These are phyloP conservation scores for Penicillium sp. DNA, from an alignment of 2,329 filamentous ascomycete species.

Conservation along the genomic window DNA sequence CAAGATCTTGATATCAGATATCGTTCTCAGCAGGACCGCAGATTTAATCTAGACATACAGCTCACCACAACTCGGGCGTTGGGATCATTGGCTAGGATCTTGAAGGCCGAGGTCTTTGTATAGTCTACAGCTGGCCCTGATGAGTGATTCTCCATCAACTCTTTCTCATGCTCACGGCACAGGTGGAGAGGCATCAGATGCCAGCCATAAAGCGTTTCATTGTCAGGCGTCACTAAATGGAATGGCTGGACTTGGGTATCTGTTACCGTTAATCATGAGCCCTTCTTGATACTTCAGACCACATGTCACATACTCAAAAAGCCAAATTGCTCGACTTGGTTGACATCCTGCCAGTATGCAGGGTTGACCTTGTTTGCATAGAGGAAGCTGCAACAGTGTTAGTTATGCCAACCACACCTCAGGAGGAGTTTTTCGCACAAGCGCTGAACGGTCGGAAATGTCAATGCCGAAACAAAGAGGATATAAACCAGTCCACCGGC, in stretches of 20 bases:
- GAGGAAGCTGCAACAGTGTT: slow-evolving; percentile 62
- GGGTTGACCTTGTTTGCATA: slow-evolving; percentile 83
- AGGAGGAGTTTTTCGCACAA: slow-evolving; percentile 61
- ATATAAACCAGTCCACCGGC: slow-evolving; percentile 68
- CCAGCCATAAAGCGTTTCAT: slow-evolving; percentile 82
- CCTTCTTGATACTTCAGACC: neutral
- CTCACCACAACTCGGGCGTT: slow-evolving; percentile 60
- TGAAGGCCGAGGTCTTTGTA: slow-evolving; percentile 53
- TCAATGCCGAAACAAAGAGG: slow-evolving; percentile 65
- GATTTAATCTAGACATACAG: slow-evolving; percentile 46
- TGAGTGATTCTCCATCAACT: slow-evolving; percentile 57
- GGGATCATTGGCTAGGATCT: slow-evolving; percentile 54
- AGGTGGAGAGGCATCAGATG: slow-evolving; percentile 80
- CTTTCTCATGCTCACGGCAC: slow-evolving; percentile 71
- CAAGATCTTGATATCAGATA: slow-evolving; percentile 6
- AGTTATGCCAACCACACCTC: neutral
- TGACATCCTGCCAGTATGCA: slow-evolving; percentile 70
- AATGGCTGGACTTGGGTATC: slow-evolving; percentile 90
- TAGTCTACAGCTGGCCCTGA: slow-evolving; percentile 57
- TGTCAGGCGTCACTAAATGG: slow-evolving; percentile 72
- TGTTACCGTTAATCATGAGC: slow-evolving; percentile 42
- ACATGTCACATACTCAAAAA: slow-evolving; percentile 69
- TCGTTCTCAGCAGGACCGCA: neutral
- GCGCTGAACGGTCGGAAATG: slow-evolving; percentile 74
- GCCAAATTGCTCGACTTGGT: slow-evolving; percentile 79